Percentiles rank a stretch among this genome's conserved stretches.
Conservation (phyloP, 208 protist genomes). For the Trichomonas tenax region DNA sequence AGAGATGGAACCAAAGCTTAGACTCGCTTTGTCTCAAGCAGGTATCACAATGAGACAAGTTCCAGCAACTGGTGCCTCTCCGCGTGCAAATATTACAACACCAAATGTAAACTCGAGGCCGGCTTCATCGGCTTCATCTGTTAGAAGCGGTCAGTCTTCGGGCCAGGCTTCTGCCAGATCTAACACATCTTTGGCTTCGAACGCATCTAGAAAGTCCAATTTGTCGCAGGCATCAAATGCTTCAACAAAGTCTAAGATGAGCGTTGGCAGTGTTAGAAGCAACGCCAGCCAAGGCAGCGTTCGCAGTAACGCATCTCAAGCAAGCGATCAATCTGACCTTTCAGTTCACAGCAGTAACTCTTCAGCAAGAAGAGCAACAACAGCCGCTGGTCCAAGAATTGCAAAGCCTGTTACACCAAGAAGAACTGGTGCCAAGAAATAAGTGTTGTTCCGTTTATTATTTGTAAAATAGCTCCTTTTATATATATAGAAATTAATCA, state of each 20-base stretch:
- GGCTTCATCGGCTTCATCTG: background rate
- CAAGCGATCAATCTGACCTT: background rate
- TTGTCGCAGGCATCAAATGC: background rate
- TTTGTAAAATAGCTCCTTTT: too few species aligned
- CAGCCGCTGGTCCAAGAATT: background rate
- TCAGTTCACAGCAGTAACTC: background rate
- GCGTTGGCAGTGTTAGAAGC: background rate
- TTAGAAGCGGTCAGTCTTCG: background rate
- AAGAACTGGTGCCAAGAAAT: background rate
- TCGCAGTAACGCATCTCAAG: background rate
- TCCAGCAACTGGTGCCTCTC: background rate
- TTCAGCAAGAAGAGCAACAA: background rate
- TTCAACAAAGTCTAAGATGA: background rate
- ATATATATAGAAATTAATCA: too few species aligned
- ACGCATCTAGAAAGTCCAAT: background rate
- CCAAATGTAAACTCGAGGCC: background rate
- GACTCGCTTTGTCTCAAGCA: background rate
- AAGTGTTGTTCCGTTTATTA: background rate
- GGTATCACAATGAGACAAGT: background rate
- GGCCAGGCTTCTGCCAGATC: background rate
- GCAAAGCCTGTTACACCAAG: background rate
- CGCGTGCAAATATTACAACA: background rate
- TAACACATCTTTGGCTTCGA: background rate
- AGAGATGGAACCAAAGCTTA: background rate
- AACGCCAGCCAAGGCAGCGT: background rate